phyloP scores from a whole-genome alignment of 257 asterid species.

The Asclepias syriaca region DNA sequence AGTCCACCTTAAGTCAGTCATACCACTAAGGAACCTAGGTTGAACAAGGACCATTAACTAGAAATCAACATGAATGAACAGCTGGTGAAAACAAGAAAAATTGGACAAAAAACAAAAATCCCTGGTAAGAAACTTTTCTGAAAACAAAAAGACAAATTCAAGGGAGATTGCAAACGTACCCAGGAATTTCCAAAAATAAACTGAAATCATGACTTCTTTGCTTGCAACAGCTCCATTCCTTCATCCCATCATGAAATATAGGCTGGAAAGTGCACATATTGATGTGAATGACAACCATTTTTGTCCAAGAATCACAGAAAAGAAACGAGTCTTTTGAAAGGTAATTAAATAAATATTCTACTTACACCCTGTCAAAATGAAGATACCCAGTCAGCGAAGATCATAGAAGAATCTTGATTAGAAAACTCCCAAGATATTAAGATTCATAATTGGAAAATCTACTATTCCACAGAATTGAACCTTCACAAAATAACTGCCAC shows the following conservation, averaged over 20 bases:
- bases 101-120: no score
- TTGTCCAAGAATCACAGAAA: not conserved
- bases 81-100: no score
- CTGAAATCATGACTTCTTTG: slow-evolving; percentile 87
- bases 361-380: slow-evolving; percentile 33
- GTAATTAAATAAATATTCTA: slow-evolving; percentile 14
- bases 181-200: slow-evolving; percentile 77
- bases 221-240: slow-evolving; percentile 99
- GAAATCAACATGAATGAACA: not conserved
- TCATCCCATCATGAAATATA: slow-evolving; percentile 84
- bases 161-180: slow-evolving; percentile 28
- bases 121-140: not conserved
- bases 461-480: not conserved
- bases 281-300: not conserved
- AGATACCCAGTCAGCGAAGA: slow-evolving; percentile 1
- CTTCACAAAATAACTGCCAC: not conserved
- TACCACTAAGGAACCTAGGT: not conserved
- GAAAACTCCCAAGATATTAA: not conserved
- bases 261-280: slow-evolving; percentile 46
- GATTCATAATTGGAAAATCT: not conserved
- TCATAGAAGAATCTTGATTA: slow-evolving; percentile 11
- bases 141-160: not conserved
- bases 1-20: not conserved
- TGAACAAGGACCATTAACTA: not conserved
- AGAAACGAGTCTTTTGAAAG: slow-evolving; percentile 2